These are phyloP conservation scores for Spatholobus suberectus DNA, from an alignment of 306 rosid genomes.

Conservation along the genomic window DNA sequence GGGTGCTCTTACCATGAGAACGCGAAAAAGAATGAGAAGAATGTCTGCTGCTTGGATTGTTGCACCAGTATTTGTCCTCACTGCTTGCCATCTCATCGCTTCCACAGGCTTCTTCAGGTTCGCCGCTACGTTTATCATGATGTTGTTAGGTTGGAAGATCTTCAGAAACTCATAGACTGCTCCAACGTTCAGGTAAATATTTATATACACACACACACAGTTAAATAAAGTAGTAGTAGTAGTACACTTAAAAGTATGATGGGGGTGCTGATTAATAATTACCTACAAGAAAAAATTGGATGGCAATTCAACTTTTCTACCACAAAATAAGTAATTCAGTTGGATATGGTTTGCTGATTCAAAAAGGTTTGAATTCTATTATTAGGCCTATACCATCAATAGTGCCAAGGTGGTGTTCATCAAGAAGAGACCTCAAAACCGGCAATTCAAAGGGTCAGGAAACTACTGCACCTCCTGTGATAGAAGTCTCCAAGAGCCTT, in stretches of 20 bases:
- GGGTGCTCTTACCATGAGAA: slow-evolving; percentile 82
- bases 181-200: slow-evolving; percentile 86
- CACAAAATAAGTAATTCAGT: not conserved
- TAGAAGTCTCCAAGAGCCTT: slow-evolving; percentile 96
- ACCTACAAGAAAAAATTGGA: not conserved
- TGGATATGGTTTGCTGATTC: not conserved
- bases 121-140: slow-evolving; percentile 98
- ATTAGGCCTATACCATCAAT: slow-evolving; percentile 88
- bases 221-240: not conserved
- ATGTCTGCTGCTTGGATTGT: slow-evolving; percentile 94
- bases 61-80: slow-evolving; percentile 94
- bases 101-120: slow-evolving; percentile 92
- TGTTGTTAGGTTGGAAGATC: slow-evolving; percentile 93
- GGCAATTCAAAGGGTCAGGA: slow-evolving; percentile 97
- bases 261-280: not conserved
- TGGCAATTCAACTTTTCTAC: slow-evolving; percentile 26
- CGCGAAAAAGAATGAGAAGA: slow-evolving; percentile 91
- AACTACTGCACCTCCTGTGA: slow-evolving; percentile 96
- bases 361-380: slow-evolving; percentile 30
- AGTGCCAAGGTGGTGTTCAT: slow-evolving; percentile 98
- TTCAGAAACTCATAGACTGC: slow-evolving; percentile 92
- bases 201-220: not conserved
- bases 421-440: slow-evolving; percentile 93
- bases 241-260: not conserved
- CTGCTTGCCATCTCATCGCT: slow-evolving; percentile 88